A percentile compares a stretch with the other conserved stretches of the same genome.
Conservation (phyloP, 169 alveolate genomes). For the Eimeria tenella region DNA sequence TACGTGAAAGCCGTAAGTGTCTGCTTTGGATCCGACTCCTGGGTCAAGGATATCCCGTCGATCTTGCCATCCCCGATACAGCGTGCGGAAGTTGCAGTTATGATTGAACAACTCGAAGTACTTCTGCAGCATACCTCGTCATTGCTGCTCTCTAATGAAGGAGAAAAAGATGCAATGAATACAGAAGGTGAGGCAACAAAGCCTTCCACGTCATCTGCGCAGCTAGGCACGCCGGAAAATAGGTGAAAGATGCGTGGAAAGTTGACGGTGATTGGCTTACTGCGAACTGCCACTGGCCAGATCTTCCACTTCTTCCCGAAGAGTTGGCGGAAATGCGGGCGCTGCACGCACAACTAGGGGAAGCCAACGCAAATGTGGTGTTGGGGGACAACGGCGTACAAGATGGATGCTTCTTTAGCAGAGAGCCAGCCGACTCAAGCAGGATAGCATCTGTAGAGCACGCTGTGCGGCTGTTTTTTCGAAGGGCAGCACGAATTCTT, state of each 20-base stretch:
- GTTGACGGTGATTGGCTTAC: neutral
- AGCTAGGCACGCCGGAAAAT: neutral
- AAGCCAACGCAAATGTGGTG: constrained; percentile 73
- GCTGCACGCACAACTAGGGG: constrained; percentile 64
- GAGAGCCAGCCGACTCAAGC: constrained; percentile 5
- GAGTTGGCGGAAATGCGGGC: constrained; percentile 74
- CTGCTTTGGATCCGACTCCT: constrained; percentile 63
- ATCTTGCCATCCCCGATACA: constrained; percentile 68
- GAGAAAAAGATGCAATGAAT: constrained; percentile 6
- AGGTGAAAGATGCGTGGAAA: neutral
- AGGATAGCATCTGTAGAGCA: constrained; percentile 59
- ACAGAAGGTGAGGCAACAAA: constrained; percentile 45
- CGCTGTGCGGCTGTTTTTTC: constrained; percentile 67
- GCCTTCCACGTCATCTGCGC: neutral
- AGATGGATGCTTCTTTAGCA: neutral
- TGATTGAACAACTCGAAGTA: constrained; percentile 69
- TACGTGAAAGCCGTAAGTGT: constrained; percentile 45
- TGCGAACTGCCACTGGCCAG: neutral
- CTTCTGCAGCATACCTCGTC: constrained; percentile 60
- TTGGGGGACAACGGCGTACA: constrained; percentile 4
- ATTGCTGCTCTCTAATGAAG: constrained; percentile 62
- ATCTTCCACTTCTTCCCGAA: constrained; percentile 66
- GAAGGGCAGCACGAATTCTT: constrained; percentile 71
- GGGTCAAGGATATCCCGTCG: constrained; percentile 46
- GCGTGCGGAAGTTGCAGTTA: constrained; percentile 76